Evolutionary conservation across 2,329 filamentous ascomycete species (phyloP).

Genomic region (Harringtonia lauricola): DNA sequence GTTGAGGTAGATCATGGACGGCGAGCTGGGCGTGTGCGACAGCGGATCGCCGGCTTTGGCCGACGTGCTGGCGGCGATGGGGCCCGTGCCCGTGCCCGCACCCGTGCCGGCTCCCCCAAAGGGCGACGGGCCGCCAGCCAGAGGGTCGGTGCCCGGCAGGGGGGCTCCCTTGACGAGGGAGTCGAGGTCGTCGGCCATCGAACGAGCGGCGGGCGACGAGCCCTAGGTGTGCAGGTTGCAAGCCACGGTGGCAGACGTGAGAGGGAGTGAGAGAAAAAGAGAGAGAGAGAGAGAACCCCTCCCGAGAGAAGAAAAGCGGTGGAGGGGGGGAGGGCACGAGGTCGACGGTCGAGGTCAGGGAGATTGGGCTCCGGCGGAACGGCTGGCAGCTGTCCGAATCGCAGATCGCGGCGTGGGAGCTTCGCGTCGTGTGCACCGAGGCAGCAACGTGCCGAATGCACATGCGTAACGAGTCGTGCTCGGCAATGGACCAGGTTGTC

Average conservation of each 20-base stretch:
- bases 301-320: not conserved
- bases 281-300: not conserved
- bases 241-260: conserved; percentile 2
- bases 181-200: conserved; percentile 64
- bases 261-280: not conserved
- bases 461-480: too few species aligned
- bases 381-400: too few species aligned
- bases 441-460: too few species aligned
- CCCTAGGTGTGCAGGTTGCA: too few species aligned
- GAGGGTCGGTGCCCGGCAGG: conserved; percentile 40
- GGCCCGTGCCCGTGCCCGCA: conserved; percentile 15
- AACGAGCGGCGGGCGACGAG: too few species aligned
- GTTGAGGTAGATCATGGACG: conserved; percentile 96
- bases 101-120: not conserved
- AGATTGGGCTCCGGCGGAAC: too few species aligned
- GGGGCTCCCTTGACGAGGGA: conserved; percentile 88
- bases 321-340: too few species aligned
- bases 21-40: conserved; percentile 74
- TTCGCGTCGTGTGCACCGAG: too few species aligned
- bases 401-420: too few species aligned
- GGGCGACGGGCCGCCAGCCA: conserved; percentile 16
- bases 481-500: too few species aligned
- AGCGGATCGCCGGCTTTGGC: conserved; percentile 56
- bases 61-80: conserved; percentile 30
- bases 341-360: too few species aligned